Percentiles rank a stretch among this genome's conserved stretches.
Evolutionary conservation across 2,329 filamentous ascomycete genomes (phyloP).

Genomic region (Emmonsiellopsis sp.): DNA sequence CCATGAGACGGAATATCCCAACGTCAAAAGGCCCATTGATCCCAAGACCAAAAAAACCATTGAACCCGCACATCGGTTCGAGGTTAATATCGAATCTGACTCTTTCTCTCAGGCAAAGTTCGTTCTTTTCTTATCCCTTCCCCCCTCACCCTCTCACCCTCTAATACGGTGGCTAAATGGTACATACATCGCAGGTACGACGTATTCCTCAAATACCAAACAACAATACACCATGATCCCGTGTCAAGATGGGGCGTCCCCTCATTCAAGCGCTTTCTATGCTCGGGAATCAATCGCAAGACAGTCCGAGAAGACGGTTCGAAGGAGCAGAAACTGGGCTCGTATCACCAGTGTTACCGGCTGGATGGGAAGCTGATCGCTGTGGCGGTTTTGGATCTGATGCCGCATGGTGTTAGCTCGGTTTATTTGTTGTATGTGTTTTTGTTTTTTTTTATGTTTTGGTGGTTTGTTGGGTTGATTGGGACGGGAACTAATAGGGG

Average conservation of each 20-base stretch:
- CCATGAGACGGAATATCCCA: constrained; percentile 37
- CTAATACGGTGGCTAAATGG: not conserved
- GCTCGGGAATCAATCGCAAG: constrained; percentile 35
- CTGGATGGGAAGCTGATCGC: constrained; percentile 41
- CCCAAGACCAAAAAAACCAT: constrained; percentile 35
- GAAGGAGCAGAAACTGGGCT: constrained; percentile 37
- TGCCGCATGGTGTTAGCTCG: constrained; percentile 40
- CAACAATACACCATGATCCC: constrained; percentile 37
- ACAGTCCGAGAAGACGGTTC: constrained; percentile 25
- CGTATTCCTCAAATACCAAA: constrained; percentile 40
- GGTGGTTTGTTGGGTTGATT: too few species aligned
- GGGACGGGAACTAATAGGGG: not conserved
- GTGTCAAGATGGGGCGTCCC: constrained; percentile 34
- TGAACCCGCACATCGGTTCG: constrained; percentile 41
- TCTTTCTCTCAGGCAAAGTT: constrained; percentile 39
- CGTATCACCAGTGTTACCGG: constrained; percentile 44
- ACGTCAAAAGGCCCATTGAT: constrained; percentile 35
- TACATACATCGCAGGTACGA: constrained; percentile 28
- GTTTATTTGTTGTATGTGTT: constrained; percentile 40
- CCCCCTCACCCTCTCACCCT: not conserved
- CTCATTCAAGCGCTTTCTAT: constrained; percentile 41
- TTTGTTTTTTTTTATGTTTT: not conserved
- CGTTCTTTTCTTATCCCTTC: constrained; percentile 7
- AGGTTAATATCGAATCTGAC: constrained; percentile 40
- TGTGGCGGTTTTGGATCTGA: constrained; percentile 39